These are phyloP conservation scores for Monosporozyma aerobia DNA, from an alignment of 805 yeast species.

Conservation along the genomic window DNA sequence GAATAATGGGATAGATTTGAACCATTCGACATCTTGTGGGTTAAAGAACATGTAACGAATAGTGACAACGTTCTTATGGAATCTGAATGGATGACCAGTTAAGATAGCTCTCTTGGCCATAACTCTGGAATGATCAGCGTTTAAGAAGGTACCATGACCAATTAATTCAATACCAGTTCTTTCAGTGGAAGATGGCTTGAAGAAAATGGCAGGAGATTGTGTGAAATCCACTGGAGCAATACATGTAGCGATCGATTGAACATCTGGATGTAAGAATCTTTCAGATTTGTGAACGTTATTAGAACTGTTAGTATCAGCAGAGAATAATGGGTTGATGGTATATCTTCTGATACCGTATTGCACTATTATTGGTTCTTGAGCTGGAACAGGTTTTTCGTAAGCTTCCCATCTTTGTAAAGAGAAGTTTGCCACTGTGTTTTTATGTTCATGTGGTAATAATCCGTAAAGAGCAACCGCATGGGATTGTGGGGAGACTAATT, in stretches of 20 bases:
- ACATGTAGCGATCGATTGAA: constrained; percentile 68
- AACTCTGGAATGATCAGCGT: constrained; percentile 76
- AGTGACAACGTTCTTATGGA: constrained; percentile 86
- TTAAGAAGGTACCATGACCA: constrained; percentile 85
- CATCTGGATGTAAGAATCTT: constrained; percentile 72
- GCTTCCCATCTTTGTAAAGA: constrained; percentile 85
- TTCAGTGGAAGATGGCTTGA: constrained; percentile 47
- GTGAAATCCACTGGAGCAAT: constrained; percentile 82
- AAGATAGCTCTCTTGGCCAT: constrained; percentile 80
- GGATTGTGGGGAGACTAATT: constrained; percentile 34
- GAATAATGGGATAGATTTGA: constrained; percentile 83
- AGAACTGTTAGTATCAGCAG: constrained; percentile 63
- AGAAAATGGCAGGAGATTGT: constrained; percentile 75
- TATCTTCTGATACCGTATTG: constrained; percentile 93
- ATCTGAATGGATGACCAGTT: constrained; percentile 92
- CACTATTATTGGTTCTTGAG: constrained; percentile 71
- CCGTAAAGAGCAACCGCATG: constrained; percentile 61
- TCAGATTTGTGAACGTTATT: constrained; percentile 85
- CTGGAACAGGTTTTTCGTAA: constrained; percentile 72
- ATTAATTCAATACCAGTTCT: constrained; percentile 49
- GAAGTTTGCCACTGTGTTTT: constrained; percentile 72
- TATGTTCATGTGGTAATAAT: constrained; percentile 76
- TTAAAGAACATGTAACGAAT: constrained; percentile 96
- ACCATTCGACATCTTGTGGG: constrained; percentile 78
- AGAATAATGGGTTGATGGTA: constrained; percentile 71